Percentiles rank a stretch among this genome's conserved stretches.
Evolutionary conservation across 176 grass and related monocot species (phyloP).

Genomic region (Pontederia paniculata): DNA sequence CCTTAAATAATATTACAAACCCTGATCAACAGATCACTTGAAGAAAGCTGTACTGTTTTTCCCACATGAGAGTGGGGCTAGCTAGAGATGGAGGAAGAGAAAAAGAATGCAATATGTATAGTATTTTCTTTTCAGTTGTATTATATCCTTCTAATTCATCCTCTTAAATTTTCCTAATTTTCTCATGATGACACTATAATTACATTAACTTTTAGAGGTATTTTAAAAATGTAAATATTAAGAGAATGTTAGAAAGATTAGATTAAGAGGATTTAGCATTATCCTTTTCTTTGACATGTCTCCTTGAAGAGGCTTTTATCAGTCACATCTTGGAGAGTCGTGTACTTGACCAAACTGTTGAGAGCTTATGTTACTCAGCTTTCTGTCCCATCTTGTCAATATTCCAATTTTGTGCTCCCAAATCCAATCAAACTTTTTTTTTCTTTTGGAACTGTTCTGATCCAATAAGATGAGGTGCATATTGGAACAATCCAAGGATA

Average conservation of each 20-base stretch:
- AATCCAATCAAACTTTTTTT: not conserved
- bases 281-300: not conserved
- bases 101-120: not conserved
- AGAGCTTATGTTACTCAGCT: slow-evolving; percentile 23
- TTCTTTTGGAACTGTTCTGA: not conserved
- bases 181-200: too few relatives aligned
- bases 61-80: not conserved
- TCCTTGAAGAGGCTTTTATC: slow-evolving; percentile 14
- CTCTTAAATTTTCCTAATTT: too few relatives aligned
- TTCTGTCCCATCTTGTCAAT: slow-evolving; percentile 47
- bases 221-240: too few relatives aligned
- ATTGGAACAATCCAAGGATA: slow-evolving; percentile 1
- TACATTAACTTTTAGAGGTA: too few relatives aligned
- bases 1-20: too few relatives aligned
- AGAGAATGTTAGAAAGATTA: too few relatives aligned
- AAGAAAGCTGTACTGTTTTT: too few relatives aligned
- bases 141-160: too few relatives aligned
- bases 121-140: too few relatives aligned
- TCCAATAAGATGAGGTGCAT: slow-evolving; percentile 10
- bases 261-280: too few relatives aligned
- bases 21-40: too few relatives aligned
- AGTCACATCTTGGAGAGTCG: slow-evolving; percentile 29
- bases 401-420: slow-evolving; percentile 18
- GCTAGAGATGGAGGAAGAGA: not conserved
- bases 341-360: slow-evolving; percentile 32